These are phyloP conservation scores for Porogramme epimiltina DNA, from an alignment of 1,284 basidiomycete species.

Conservation along the genomic window DNA sequence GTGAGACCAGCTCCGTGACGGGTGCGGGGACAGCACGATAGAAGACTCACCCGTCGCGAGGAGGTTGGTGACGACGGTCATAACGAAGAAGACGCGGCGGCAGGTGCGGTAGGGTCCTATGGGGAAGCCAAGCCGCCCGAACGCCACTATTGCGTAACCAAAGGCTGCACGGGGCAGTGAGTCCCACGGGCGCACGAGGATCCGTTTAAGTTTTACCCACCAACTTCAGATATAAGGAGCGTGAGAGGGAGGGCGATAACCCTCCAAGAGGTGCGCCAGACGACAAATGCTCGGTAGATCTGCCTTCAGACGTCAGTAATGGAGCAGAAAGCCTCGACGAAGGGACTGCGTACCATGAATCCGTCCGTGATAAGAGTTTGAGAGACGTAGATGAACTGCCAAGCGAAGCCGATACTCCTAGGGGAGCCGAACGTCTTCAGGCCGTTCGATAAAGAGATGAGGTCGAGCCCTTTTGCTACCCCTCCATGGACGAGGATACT, in stretches of 20 bases:
- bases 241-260: neutral
- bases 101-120: neutral
- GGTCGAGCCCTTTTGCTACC: neutral
- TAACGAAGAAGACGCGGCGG: conserved; percentile 8
- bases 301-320: neutral
- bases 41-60: conserved; percentile 1
- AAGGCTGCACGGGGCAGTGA: neutral
- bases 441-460: neutral
- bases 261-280: conserved; percentile 7
- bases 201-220: neutral
- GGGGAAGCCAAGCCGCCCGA: neutral
- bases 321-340: neutral
- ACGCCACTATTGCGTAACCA: conserved; percentile 4
- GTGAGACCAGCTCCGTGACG: neutral
- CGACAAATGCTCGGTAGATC: conserved; percentile 12
- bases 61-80: conserved; percentile 6
- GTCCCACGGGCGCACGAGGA: neutral
- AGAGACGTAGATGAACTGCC: conserved; percentile 8
- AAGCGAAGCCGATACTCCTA: conserved; percentile 4
- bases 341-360: conserved; percentile 7
- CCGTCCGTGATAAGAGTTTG: conserved; percentile 13
- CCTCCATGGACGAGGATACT: conserved; percentile 1
- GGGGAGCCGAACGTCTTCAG: neutral
- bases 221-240: conserved; percentile 7
- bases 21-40: neutral